Conservation (phyloP, 768 basidiomycete genomes). For the Mycena albidolilacea region DNA sequence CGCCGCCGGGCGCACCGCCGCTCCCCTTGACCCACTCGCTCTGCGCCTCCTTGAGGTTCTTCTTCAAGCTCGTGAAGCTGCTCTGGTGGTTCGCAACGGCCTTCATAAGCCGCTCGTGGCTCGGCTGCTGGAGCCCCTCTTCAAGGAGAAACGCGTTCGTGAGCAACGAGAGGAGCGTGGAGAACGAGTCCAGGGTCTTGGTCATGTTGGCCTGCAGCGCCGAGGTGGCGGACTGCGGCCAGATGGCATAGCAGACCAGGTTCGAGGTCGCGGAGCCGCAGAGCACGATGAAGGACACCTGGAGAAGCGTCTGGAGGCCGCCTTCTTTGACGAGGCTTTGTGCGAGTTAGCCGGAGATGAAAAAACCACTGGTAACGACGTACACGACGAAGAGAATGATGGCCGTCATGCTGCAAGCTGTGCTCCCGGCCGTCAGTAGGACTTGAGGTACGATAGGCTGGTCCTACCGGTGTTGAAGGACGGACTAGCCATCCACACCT, state of each 20-base stretch:
- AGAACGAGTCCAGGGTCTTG: constrained; percentile 89
- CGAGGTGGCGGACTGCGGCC: constrained; percentile 88
- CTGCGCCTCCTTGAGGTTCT: constrained; percentile 87
- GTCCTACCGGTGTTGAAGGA: constrained; percentile 87
- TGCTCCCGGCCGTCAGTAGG: background rate
- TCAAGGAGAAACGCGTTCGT: constrained; percentile 91
- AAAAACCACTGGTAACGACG: constrained; percentile 34
- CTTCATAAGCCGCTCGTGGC: constrained; percentile 76
- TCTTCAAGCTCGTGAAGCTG: constrained; percentile 92
- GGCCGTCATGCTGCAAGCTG: constrained; percentile 88
- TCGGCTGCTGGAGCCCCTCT: constrained; percentile 69
- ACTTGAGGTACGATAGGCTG: background rate
- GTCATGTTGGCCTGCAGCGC: constrained; percentile 90
- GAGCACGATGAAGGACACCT: constrained; percentile 83
- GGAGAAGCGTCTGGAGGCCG: constrained; percentile 79
- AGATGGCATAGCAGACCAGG: constrained; percentile 85
- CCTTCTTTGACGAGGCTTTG: constrained; percentile 90
- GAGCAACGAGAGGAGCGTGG: constrained; percentile 86
- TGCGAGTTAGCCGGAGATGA: constrained; percentile 22
- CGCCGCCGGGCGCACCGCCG: constrained; percentile 44
- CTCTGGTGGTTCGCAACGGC: constrained; percentile 91
- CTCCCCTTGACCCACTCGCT: constrained; percentile 77
- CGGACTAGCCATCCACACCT: constrained; percentile 87
- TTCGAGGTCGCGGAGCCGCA: constrained; percentile 87
- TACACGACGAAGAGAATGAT: constrained; percentile 91